A percentile compares a stretch with the other conserved stretches of the same genome.
Conservation (phyloP, 768 basidiomycete genomes). For the Lepiota brunneoincarnata region DNA sequence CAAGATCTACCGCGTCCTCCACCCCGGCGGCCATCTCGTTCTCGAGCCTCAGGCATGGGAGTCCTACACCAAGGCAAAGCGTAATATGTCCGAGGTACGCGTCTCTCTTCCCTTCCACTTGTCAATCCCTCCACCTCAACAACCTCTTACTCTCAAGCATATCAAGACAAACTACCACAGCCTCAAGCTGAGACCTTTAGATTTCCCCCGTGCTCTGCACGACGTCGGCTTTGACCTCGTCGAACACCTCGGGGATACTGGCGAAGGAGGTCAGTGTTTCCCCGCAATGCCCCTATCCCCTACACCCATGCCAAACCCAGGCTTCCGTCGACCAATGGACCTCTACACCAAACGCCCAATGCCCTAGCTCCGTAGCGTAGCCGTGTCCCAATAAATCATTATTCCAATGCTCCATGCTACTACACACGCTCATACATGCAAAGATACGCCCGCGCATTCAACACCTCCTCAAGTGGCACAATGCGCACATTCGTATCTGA, state of each 20-base stretch:
- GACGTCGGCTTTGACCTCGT: constrained; percentile 61
- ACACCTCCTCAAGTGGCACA: constrained; percentile 81
- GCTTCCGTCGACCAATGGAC: constrained; percentile 63
- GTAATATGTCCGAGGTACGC: constrained; percentile 59
- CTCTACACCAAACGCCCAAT: constrained; percentile 48
- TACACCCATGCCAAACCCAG: constrained; percentile 23
- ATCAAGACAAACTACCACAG: constrained; percentile 59
- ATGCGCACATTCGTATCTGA: constrained; percentile 86
- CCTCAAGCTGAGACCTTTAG: constrained; percentile 58
- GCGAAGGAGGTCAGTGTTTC: constrained; percentile 58
- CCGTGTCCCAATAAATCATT: not conserved
- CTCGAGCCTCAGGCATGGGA: constrained; percentile 88
- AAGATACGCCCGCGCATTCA: constrained; percentile 89
- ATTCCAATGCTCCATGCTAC: not conserved
- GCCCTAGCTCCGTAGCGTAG: not conserved
- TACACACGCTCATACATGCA: constrained; percentile 83
- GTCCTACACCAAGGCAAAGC: constrained; percentile 74
- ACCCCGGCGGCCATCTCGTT: constrained; percentile 64
- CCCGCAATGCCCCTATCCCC: not conserved
- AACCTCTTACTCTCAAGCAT: constrained; percentile 26
- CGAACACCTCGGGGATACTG: constrained; percentile 47
- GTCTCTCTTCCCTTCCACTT: not conserved
- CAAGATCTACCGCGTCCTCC: constrained; percentile 54
- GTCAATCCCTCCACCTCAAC: not conserved
- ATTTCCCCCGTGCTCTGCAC: constrained; percentile 53